These are phyloP conservation scores for Aspergillus japonicus DNA, from an alignment of 2,329 filamentous ascomycete species.

Conservation along the genomic window DNA sequence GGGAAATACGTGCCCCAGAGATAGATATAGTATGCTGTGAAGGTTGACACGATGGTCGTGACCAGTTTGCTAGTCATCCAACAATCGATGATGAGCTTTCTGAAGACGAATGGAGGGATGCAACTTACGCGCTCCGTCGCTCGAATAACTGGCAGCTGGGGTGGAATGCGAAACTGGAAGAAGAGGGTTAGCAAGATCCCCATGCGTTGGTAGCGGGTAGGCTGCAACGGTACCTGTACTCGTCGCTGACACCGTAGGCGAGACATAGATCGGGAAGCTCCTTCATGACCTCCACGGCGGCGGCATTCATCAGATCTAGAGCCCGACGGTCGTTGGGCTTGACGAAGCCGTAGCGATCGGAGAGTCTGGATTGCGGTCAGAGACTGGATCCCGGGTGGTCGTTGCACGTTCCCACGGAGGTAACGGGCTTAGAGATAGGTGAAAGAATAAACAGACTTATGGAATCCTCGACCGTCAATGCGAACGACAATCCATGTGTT, in stretches of 20 bases:
- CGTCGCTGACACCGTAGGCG: conserved; percentile 91
- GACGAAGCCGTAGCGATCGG: conserved; percentile 75
- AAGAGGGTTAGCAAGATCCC: background rate
- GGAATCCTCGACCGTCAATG: conserved; percentile 91
- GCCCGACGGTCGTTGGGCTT: conserved; percentile 92
- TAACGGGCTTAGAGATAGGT: background rate
- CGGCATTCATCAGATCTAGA: conserved; percentile 89
- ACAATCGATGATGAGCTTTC: background rate
- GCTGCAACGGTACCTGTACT: conserved; percentile 59
- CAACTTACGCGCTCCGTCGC: conserved; percentile 68
- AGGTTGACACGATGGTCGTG: conserved; percentile 86
- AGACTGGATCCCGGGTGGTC: background rate
- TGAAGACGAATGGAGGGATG: background rate
- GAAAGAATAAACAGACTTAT: conserved; percentile 62
- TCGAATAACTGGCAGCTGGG: conserved; percentile 82
- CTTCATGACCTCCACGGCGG: conserved; percentile 78
- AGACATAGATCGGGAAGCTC: conserved; percentile 82
- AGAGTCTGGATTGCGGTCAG: conserved; percentile 58
- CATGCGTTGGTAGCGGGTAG: background rate
- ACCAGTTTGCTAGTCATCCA: conserved; percentile 71
- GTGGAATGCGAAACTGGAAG: conserved; percentile 79
- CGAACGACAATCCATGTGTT: conserved; percentile 96
- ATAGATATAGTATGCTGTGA: conserved; percentile 86
- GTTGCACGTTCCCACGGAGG: background rate
- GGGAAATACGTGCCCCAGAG: conserved; percentile 77